Evolutionary conservation across 2,329 filamentous ascomycete species (phyloP).

Genomic region (Plectosphaerella sp.): DNA sequence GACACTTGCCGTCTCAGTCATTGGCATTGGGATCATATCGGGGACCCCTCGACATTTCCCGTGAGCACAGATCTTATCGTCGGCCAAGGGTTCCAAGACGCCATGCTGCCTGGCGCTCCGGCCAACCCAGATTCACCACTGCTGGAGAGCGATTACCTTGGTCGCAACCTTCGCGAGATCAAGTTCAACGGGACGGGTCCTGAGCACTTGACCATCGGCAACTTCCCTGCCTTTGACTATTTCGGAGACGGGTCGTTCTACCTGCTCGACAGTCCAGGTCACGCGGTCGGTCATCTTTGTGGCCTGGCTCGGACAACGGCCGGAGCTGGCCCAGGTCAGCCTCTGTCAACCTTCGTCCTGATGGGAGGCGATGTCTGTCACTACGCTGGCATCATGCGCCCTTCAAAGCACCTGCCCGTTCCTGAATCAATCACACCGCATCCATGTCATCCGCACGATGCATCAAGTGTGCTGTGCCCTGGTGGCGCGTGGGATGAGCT

Average conservation of each 20-base stretch:
- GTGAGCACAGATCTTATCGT: conserved; percentile 40
- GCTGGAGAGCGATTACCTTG: conserved; percentile 26
- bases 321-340: conserved; percentile 10
- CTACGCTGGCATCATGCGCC: conserved; percentile 30
- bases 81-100: conserved; percentile 44
- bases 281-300: conserved; percentile 19
- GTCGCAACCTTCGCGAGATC: conserved; percentile 21
- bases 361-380: conserved; percentile 39
- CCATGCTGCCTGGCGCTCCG: conserved; percentile 43
- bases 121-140: conserved; percentile 25
- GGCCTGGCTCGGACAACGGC: conserved; percentile 32
- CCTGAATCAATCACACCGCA: conserved; percentile 21
- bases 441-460: conserved; percentile 9
- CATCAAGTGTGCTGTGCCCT: conserved; percentile 10
- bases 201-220: conserved; percentile 13
- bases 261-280: conserved; percentile 6
- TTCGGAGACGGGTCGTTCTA: conserved; percentile 8
- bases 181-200: conserved; percentile 15
- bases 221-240: conserved; percentile 1
- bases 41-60: conserved; percentile 43
- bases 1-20: conserved; percentile 25
- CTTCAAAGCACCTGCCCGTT: conserved; percentile 25
- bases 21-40: conserved; percentile 48
- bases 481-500: conserved; percentile 14
- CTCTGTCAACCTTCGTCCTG: conserved; percentile 29